Percentiles rank a stretch among this genome's conserved stretches.
phyloP scores from a whole-genome alignment of 148 eudicot genomes.

The Rhododendron molle region DNA sequence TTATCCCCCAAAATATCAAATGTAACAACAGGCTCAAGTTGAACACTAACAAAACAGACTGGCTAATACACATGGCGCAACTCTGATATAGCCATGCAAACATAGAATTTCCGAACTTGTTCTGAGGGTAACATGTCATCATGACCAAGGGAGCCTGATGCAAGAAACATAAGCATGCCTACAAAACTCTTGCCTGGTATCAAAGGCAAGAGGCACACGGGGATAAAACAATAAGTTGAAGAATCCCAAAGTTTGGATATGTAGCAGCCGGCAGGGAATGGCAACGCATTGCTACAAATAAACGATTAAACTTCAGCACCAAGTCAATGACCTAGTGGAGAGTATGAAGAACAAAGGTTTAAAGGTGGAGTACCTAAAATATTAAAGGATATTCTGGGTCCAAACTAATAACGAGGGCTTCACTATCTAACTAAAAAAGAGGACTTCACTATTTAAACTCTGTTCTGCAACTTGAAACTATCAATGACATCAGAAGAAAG shows the following conservation, averaged over 20 bases:
- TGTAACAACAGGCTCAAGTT: neutral
- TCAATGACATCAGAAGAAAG: neutral
- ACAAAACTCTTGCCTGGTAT: neutral
- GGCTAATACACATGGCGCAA: neutral
- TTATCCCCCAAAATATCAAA: too few relatives aligned
- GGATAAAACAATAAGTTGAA: neutral
- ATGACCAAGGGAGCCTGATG: neutral
- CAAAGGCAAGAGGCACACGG: neutral
- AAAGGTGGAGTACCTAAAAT: neutral
- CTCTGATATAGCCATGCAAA: neutral
- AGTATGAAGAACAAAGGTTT: neutral
- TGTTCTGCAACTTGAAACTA: neutral
- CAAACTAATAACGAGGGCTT: neutral
- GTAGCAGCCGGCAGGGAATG: neutral
- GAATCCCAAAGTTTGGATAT: neutral
- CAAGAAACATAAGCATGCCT: neutral
- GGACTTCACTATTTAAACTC: neutral
- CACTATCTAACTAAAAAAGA: too few relatives aligned
- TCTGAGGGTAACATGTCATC: neutral
- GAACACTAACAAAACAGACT: neutral
- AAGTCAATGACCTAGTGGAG: neutral
- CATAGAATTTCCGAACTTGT: neutral
- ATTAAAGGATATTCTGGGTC: neutral
- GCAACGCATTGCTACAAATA: neutral
- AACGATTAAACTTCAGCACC: neutral